A percentile compares a stretch with the other conserved stretches of the same genome.
phyloP scores from a whole-genome alignment of 805 yeast species.

The Millerozyma miso region DNA sequence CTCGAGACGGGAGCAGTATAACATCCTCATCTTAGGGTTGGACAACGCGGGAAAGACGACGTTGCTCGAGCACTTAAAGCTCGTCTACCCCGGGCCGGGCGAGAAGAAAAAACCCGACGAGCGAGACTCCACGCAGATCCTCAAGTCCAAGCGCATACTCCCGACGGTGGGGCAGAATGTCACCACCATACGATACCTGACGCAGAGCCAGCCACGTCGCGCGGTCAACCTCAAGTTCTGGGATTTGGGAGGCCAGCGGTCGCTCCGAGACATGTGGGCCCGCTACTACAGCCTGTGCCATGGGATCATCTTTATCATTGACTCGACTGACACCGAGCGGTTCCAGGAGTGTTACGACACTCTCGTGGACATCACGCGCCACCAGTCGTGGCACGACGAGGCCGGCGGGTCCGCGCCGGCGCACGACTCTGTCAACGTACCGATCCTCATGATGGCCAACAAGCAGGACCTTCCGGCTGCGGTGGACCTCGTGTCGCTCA shows the following conservation, averaged over 20 bases:
- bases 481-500: slow-evolving; percentile 52
- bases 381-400: slow-evolving; percentile 35
- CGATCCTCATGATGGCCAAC: slow-evolving; percentile 91
- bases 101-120: slow-evolving; percentile 11
- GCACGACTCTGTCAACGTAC: slow-evolving; percentile 53
- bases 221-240: slow-evolving; percentile 69
- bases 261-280: slow-evolving; percentile 82
- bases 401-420: slow-evolving; percentile 17
- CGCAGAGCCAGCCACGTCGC: slow-evolving; percentile 29
- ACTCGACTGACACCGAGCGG: slow-evolving; percentile 79
- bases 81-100: slow-evolving; percentile 29
- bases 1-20: slow-evolving; percentile 43
- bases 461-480: slow-evolving; percentile 72
- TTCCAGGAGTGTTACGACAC: slow-evolving; percentile 78
- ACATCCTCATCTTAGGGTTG: slow-evolving; percentile 71
- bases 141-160: slow-evolving; percentile 55
- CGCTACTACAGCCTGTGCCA: slow-evolving; percentile 83
- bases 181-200: slow-evolving; percentile 36
- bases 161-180: slow-evolving; percentile 97
- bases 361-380: slow-evolving; percentile 44
- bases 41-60: slow-evolving; percentile 95
- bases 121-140: slow-evolving; percentile 15
- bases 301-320: slow-evolving; percentile 89
- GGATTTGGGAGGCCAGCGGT: slow-evolving; percentile 95
- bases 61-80: slow-evolving; percentile 36